phyloP scores from a whole-genome alignment of 805 yeast species.

The Hermanozyma aechmeae region DNA sequence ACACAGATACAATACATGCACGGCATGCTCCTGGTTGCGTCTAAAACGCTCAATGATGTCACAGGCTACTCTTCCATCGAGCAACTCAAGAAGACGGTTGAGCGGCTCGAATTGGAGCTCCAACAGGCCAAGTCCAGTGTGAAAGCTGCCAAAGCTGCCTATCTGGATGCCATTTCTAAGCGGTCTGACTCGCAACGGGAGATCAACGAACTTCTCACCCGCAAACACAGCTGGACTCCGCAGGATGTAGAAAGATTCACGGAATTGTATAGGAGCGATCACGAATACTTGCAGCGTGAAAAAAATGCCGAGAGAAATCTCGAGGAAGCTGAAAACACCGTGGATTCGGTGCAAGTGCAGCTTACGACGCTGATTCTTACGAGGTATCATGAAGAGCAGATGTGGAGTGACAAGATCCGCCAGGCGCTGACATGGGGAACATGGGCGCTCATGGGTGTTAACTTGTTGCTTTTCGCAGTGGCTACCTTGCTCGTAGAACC shows the following conservation, averaged over 20 bases:
- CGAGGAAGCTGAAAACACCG: constrained; percentile 45
- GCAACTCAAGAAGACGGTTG: constrained; percentile 54
- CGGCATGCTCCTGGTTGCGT: constrained; percentile 48
- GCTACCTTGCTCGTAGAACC: constrained; percentile 91
- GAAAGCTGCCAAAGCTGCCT: constrained; percentile 37
- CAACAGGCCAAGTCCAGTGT: constrained; percentile 40
- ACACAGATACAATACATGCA: constrained; percentile 47
- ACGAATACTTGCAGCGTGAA: constrained; percentile 57
- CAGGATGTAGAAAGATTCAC: constrained; percentile 81
- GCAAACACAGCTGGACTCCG: constrained; percentile 77
- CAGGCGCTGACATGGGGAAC: constrained; percentile 97
- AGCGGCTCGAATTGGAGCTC: constrained; percentile 42
- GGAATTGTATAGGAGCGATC: constrained; percentile 70
- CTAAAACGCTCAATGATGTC: constrained; percentile 72
- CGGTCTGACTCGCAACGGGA: constrained; percentile 72
- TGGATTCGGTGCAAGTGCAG: constrained; percentile 61
- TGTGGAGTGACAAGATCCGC: constrained; percentile 95
- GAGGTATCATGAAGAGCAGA: constrained; percentile 92
- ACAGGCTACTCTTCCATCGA: constrained; percentile 88
- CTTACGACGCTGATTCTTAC: constrained; percentile 72
- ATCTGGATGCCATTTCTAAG: constrained; percentile 51
- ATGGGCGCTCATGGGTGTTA: constrained; percentile 78
- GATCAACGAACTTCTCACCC: constrained; percentile 76
- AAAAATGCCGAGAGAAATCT: constrained; percentile 38
- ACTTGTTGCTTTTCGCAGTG: constrained; percentile 63